phyloP scores from a whole-genome alignment of 805 yeast species.

The Wickerhamomyces mucosus region DNA sequence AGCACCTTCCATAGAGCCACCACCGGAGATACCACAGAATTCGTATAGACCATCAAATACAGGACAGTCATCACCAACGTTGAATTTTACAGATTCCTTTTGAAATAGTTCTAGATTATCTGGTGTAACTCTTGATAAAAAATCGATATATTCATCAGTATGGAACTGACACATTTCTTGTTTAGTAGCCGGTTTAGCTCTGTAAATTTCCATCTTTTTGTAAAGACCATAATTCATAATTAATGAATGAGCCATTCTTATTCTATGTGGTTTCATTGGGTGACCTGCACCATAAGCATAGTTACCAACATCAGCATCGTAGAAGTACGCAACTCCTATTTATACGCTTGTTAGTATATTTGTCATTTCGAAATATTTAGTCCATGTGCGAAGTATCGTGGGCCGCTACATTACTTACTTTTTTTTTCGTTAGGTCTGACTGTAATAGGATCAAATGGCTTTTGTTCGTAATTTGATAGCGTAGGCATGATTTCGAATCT shows the following conservation, averaged over 20 bases:
- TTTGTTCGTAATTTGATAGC: conserved; percentile 23
- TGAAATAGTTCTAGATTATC: conserved; percentile 82
- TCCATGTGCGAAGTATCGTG: neutral
- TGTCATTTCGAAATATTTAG: neutral
- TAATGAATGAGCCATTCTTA: conserved; percentile 96
- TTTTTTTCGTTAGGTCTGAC: conserved; percentile 46
- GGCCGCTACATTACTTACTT: conserved; percentile 22
- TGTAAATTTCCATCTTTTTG: conserved; percentile 86
- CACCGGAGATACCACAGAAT: conserved; percentile 72
- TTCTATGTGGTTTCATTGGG: conserved; percentile 98
- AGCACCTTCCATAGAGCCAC: conserved; percentile 87
- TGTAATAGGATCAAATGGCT: conserved; percentile 55
- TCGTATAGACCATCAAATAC: conserved; percentile 74
- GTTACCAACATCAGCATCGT: conserved; percentile 91
- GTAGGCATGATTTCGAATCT: no score
- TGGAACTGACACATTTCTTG: conserved; percentile 98
- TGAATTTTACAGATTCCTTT: conserved; percentile 84
- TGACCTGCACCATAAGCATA: conserved; percentile 98
- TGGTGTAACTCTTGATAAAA: conserved; percentile 82
- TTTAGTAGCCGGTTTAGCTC: conserved; percentile 96
- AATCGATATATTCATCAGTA: conserved; percentile 95
- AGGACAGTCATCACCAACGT: conserved; percentile 93
- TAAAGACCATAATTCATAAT: conserved; percentile 96
- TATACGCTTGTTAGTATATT: conserved; percentile 7
- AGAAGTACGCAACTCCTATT: conserved; percentile 58